These are phyloP conservation scores for Tylopilus sp. DNA, from an alignment of 768 basidiomycete species.

Conservation along the genomic window DNA sequence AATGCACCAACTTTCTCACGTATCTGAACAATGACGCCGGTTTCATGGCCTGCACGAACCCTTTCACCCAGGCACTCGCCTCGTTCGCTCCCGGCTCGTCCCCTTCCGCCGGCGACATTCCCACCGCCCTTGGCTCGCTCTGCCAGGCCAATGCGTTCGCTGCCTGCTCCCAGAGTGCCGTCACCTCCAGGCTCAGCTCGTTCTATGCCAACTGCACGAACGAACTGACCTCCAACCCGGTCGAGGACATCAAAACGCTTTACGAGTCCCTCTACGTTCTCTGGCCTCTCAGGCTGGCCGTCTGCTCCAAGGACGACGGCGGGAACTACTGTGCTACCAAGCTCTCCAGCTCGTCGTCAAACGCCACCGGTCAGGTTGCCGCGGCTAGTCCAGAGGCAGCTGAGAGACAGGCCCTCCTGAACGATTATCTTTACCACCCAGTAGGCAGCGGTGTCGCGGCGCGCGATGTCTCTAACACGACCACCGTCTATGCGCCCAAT, in stretches of 20 bases:
- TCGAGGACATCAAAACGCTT: slow-evolving; percentile 48
- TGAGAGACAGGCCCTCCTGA: slow-evolving; percentile 11
- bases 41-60: slow-evolving; percentile 57
- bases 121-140: slow-evolving; percentile 48
- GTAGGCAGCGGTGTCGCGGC: slow-evolving; percentile 19
- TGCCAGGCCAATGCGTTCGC: slow-evolving; percentile 47
- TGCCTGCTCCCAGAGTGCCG: slow-evolving; percentile 52
- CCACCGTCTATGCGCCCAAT: slow-evolving; percentile 46
- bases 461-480: slow-evolving; percentile 27
- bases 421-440: slow-evolving; percentile 25
- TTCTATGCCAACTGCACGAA: slow-evolving; percentile 69
- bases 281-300: slow-evolving; percentile 56
- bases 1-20: slow-evolving; percentile 57
- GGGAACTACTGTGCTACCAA: slow-evolving; percentile 67
- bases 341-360: slow-evolving; percentile 35
- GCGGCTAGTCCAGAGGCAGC: slow-evolving; percentile 9
- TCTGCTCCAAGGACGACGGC: slow-evolving; percentile 74
- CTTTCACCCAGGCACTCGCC: slow-evolving; percentile 58
- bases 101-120: slow-evolving; percentile 43
- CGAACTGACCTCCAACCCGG: slow-evolving; percentile 60
- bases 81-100: slow-evolving; percentile 47
- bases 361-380: slow-evolving; percentile 16
- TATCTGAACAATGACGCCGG: slow-evolving; percentile 57
- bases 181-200: slow-evolving; percentile 58
- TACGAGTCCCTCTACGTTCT: slow-evolving; percentile 85